Conservation (phyloP, 768 basidiomycete species). For the Collybia nuda region DNA sequence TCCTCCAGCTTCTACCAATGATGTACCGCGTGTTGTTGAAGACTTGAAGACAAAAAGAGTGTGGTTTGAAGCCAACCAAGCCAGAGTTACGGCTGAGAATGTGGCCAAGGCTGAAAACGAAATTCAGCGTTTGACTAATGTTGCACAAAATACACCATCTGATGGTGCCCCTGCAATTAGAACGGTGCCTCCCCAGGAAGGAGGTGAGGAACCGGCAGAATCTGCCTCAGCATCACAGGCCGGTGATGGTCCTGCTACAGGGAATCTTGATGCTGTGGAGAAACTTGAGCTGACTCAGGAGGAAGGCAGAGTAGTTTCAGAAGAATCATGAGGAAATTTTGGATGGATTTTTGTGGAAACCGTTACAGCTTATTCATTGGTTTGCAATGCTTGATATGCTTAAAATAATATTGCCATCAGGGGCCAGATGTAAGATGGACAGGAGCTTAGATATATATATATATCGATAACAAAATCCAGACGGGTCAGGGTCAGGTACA, state of each 20-base stretch:
- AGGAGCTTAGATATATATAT: slow-evolving; percentile 31
- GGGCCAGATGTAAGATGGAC: slow-evolving; percentile 13
- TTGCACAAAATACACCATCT: slow-evolving; percentile 34
- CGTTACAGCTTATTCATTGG: background rate
- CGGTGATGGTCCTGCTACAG: slow-evolving; percentile 26
- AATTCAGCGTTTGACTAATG: slow-evolving; percentile 58
- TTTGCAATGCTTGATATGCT: slow-evolving; percentile 9
- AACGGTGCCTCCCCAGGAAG: slow-evolving; percentile 1
- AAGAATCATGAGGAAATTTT: slow-evolving; percentile 11
- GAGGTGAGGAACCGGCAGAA: slow-evolving; percentile 43
- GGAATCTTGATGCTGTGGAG: slow-evolving; percentile 39
- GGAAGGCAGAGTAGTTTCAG: slow-evolving; percentile 25
- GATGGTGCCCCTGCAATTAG: slow-evolving; percentile 36
- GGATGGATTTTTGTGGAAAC: background rate
- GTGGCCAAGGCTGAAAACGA: slow-evolving; percentile 78
- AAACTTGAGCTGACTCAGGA: slow-evolving; percentile 38
- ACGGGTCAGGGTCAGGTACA: slow-evolving; percentile 31
- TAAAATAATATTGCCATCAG: slow-evolving; percentile 8
- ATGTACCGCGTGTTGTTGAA: slow-evolving; percentile 82
- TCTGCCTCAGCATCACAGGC: slow-evolving; percentile 40
- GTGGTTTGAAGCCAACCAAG: slow-evolving; percentile 94
- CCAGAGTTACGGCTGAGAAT: slow-evolving; percentile 74
- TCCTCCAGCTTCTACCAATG: slow-evolving; percentile 73
- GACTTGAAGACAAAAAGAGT: slow-evolving; percentile 92
- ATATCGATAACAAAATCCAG: slow-evolving; percentile 37